Conservation (phyloP, 352 stramenopile genomes). For the Thalassiosira exigua region DNA sequence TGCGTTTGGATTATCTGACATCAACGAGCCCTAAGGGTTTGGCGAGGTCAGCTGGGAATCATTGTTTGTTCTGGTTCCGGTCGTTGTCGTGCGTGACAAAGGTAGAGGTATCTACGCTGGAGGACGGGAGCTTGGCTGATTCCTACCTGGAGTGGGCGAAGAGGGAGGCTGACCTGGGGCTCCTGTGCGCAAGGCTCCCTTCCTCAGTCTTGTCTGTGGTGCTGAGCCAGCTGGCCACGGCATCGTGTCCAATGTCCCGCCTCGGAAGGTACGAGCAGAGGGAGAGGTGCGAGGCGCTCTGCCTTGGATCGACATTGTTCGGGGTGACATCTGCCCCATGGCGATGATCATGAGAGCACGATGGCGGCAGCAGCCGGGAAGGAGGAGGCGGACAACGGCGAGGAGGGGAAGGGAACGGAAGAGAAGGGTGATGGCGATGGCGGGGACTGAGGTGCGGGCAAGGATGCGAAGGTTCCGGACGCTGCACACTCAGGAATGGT, state of each 20-base stretch:
- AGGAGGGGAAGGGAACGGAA: constrained; percentile 11
- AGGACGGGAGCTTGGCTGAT: constrained; percentile 68
- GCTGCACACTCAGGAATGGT: constrained; percentile 5
- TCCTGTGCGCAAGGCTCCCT: constrained; percentile 69
- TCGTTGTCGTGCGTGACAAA: no score
- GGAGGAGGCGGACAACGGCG: neutral
- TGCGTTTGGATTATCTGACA: no score
- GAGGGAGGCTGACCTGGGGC: constrained; percentile 43
- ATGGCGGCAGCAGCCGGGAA: constrained; percentile 2
- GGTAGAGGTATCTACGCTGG: no score
- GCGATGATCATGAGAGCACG: neutral
- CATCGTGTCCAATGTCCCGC: constrained; percentile 70
- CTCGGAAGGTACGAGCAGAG: constrained; percentile 61
- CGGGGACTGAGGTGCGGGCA: constrained; percentile 7
- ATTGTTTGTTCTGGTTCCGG: no score
- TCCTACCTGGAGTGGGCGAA: constrained; percentile 73
- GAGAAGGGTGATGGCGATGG: constrained; percentile 12
- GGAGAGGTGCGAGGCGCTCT: constrained; percentile 53
- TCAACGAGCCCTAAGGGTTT: no score
- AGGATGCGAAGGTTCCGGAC: neutral
- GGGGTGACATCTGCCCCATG: constrained; percentile 70
- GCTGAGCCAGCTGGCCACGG: constrained; percentile 69
- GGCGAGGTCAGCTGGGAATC: no score
- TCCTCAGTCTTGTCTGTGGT: constrained; percentile 67
- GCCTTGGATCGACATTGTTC: constrained; percentile 77